Conservation (phyloP, 768 basidiomycete genomes). For the Boletus patriciae region DNA sequence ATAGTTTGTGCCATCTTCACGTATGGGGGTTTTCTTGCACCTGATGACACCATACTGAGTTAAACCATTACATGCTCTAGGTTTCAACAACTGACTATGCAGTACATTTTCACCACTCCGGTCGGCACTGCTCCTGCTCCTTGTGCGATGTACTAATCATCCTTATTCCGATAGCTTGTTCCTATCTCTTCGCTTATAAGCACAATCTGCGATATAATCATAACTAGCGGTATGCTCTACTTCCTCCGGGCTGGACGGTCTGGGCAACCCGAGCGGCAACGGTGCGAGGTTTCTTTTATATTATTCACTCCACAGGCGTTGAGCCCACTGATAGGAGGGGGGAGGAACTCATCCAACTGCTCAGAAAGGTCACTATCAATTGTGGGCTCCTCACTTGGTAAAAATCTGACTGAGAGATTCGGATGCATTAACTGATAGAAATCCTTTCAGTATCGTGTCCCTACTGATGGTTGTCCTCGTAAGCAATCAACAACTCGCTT, state of each 20-base stretch:
- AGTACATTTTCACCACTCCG: conserved; percentile 8
- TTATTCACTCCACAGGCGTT: not conserved
- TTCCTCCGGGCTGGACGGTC: conserved; percentile 1
- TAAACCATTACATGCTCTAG: not conserved
- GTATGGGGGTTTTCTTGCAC: not conserved
- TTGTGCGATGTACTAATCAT: not conserved
- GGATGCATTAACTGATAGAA: not conserved
- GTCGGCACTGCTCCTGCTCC: not conserved
- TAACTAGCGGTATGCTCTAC: conserved; percentile 3
- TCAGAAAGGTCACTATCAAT: conserved; percentile 1
- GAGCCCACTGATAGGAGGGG: not conserved
- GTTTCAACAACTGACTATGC: not conserved
- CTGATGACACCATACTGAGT: not conserved
- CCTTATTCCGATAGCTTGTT: not conserved
- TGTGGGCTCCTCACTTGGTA: conserved; percentile 9
- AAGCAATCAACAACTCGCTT: not conserved
- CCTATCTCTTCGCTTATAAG: not conserved
- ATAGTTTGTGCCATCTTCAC: conserved; percentile 1
- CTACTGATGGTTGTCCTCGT: conserved; percentile 2
- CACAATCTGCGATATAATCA: conserved; percentile 1
- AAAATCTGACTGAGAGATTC: not conserved
- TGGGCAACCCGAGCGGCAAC: not conserved
- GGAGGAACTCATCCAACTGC: not conserved
- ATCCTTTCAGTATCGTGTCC: not conserved
- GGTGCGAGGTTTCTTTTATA: not conserved